These are phyloP conservation scores for Phytophthora idaei DNA, from an alignment of 352 stramenopile genomes.

Conservation along the genomic window DNA sequence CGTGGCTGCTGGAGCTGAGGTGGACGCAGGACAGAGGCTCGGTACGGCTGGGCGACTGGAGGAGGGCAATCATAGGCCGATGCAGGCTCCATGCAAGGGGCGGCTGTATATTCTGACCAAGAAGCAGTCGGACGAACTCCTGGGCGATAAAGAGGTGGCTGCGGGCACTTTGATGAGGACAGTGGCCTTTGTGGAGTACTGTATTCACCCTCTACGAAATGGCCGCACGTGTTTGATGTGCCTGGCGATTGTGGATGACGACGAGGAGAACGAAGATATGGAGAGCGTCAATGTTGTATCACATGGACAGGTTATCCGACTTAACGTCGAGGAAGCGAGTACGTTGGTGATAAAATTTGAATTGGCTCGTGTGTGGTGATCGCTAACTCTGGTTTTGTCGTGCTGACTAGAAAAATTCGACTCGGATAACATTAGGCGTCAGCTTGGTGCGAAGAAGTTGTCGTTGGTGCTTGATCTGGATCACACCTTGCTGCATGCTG, in stretches of 20 bases:
- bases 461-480: constrained; percentile 97
- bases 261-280: constrained; percentile 71
- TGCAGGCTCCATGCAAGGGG: constrained; percentile 91
- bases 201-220: constrained; percentile 76
- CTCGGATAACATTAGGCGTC: constrained; percentile 82
- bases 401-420: constrained; percentile 80
- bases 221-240: constrained; percentile 85
- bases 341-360: constrained; percentile 46
- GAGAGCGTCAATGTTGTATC: constrained; percentile 84
- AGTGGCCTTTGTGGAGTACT: constrained; percentile 79
- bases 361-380: constrained; percentile 1
- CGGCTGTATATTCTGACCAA: constrained; percentile 60
- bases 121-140: constrained; percentile 30
- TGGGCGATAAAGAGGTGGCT: constrained; percentile 17
- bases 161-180: constrained; percentile 11
- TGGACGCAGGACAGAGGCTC: constrained; percentile 66
- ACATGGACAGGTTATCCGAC: constrained; percentile 90
- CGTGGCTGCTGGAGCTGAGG: constrained; percentile 46
- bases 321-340: constrained; percentile 97
- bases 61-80: constrained; percentile 54
- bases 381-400: constrained; percentile 8
- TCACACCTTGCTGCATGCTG: constrained; percentile 96
- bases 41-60: constrained; percentile 62
- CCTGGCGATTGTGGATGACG: constrained; percentile 69
- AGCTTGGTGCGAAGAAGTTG: constrained; percentile 91